These are phyloP conservation scores for Austroboletus eburneus DNA, from an alignment of 768 basidiomycete genomes.

Conservation along the genomic window DNA sequence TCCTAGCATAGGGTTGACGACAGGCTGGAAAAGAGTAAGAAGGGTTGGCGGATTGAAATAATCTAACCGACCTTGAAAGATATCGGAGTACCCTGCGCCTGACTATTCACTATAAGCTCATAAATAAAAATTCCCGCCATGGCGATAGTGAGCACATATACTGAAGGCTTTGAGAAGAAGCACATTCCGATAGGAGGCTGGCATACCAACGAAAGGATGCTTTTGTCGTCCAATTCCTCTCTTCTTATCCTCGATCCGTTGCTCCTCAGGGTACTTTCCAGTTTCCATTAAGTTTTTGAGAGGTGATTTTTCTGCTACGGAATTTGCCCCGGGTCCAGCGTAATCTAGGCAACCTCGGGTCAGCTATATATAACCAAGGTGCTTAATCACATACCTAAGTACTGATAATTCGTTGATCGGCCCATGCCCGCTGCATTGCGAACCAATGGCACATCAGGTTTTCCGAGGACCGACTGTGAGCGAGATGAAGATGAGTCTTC, in stretches of 20 bases:
- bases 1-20: conserved; percentile 87
- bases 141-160: conserved; percentile 56
- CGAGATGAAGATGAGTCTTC: conserved; percentile 15
- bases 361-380: not conserved
- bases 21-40: conserved; percentile 46
- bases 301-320: conserved; percentile 38
- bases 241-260: conserved; percentile 85
- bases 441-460: conserved; percentile 39
- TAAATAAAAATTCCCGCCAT: conserved; percentile 82
- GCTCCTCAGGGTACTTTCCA: conserved; percentile 61
- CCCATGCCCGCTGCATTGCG: conserved; percentile 42
- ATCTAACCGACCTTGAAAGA: conserved; percentile 68
- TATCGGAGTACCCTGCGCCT: conserved; percentile 76
- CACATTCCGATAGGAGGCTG: not conserved
- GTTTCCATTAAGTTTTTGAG: conserved; percentile 41
- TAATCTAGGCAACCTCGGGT: conserved; percentile 46
- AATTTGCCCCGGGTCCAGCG: conserved; percentile 45
- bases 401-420: conserved; percentile 41
- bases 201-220: conserved; percentile 72
- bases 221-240: conserved; percentile 79
- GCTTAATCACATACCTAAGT: conserved; percentile 42
- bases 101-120: conserved; percentile 73
- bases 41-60: not conserved
- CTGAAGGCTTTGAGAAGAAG: conserved; percentile 30
- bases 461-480: conserved; percentile 14